Base-by-base conservation (phyloP, 768 basidiomycete species). In the Boletus sp. region DNA sequence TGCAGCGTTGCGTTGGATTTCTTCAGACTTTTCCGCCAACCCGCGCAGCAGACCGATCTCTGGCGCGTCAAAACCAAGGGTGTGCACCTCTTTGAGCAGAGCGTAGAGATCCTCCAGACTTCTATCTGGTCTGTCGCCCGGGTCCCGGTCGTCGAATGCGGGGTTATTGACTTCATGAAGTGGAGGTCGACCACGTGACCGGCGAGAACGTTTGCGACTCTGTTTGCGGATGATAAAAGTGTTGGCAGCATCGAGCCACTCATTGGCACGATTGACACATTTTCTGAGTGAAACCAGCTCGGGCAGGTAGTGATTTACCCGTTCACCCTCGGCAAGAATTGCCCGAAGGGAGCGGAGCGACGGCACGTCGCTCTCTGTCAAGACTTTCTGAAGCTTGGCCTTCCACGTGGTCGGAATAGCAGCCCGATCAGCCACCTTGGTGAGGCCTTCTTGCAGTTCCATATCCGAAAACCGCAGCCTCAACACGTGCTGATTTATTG, bases 191-290 rank as follows among this genome's bases (percentile, higher is more conserved):
- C 84, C 80, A 56, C 82, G 81, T 49, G 84, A 81, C 54, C 84
- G 78, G 51, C 85, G 80, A 18, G 86, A 78, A n/a, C 89, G 87
- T 68, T 90, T 90, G 52, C 89, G 81, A 59, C 84, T 87, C 65
- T 89, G 86, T 71, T 92, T 92, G 53, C 90, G 86, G 50, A 87
- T 82, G 58, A 87, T 78, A 73, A 91, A 91, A 0, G 82, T 78
- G 61, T 90, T 90, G 33, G 90, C 90, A 9, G 84, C 79, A 56
- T 93, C 92, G n/a, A 94, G 78, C 94, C 94, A 95, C 65, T 89
- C 88, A 60, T 86, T 92, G 18, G 90, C 94, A 59, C 84, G 80
- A 44, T 71, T 81, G 51, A 98, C 91, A 66, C 91, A 91, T 71
- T 85, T 90, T 45, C 87, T 82, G 37, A 98, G 81, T 47, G 82